phyloP scores from a whole-genome alignment of 1,284 basidiomycete genomes.

The Ceratobasidium sp. region DNA sequence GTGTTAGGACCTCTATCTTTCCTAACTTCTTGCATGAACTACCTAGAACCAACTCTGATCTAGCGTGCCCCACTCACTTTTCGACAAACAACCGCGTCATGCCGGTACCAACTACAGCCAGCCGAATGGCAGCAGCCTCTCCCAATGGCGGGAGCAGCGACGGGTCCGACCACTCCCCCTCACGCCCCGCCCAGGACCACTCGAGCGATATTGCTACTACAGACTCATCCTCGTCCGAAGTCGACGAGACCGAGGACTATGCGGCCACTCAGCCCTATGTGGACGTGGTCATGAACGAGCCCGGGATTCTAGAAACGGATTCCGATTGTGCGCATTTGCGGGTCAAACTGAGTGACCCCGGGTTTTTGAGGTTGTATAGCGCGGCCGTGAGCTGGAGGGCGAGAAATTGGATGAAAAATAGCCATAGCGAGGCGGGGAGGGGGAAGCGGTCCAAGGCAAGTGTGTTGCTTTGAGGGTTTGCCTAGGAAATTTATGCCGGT shows the following conservation, averaged over 20 bases:
- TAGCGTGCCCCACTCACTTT: too few relatives aligned
- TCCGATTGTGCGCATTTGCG: slow-evolving; percentile 36
- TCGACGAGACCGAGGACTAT: slow-evolving; percentile 22
- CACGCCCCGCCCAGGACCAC: neutral
- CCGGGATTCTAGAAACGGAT: slow-evolving; percentile 10
- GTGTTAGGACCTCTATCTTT: neutral
- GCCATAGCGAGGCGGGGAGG: neutral
- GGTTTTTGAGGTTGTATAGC: slow-evolving; percentile 26
- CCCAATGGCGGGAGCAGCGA: slow-evolving; percentile 27
- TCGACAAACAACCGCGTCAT: neutral
- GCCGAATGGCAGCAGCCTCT: neutral
- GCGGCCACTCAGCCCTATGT: neutral
- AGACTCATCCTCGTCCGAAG: slow-evolving; percentile 37
- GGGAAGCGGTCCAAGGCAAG: slow-evolving; percentile 19
- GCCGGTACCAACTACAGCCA: neutral
- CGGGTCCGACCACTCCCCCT: slow-evolving; percentile 22
- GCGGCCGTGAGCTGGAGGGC: slow-evolving; percentile 17
- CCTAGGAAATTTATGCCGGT: neutral
- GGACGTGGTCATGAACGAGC: slow-evolving; percentile 6
- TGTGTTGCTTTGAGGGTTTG: neutral
- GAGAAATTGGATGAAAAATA: slow-evolving; percentile 14
- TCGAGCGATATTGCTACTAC: slow-evolving; percentile 35
- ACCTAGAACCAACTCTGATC: neutral
- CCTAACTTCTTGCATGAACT: slow-evolving; percentile 1
- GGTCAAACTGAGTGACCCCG: slow-evolving; percentile 14